Evolutionary conservation across 2,329 filamentous ascomycete species (phyloP).

Genomic region (Colletotrichum musae): DNA sequence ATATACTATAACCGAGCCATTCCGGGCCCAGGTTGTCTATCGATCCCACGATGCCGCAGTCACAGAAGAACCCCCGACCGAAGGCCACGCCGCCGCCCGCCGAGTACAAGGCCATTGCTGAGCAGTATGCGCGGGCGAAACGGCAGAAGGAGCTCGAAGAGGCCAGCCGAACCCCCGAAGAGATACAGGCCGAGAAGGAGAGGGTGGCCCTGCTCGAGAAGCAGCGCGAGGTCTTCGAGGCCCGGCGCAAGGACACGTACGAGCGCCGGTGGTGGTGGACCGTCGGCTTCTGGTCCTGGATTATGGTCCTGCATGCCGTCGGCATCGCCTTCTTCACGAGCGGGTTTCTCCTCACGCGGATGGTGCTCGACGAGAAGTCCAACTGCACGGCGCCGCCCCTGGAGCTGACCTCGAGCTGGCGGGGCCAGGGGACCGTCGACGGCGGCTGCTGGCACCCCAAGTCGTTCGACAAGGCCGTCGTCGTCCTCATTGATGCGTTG

Average conservation of each 20-base stretch:
- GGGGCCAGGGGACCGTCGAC: slow-evolving; percentile 60
- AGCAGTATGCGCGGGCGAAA: slow-evolving; percentile 69
- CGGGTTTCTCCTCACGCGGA: slow-evolving; percentile 91
- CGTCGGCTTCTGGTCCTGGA: slow-evolving; percentile 77
- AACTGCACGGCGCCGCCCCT: slow-evolving; percentile 79
- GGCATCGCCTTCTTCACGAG: slow-evolving; percentile 95
- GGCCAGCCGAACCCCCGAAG: slow-evolving; percentile 48
- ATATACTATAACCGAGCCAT: background rate
- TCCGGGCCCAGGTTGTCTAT: background rate
- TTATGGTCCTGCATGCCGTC: slow-evolving; percentile 81
- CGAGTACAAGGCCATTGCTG: slow-evolving; percentile 68
- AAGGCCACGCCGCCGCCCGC: slow-evolving; percentile 42
- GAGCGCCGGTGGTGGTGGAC: slow-evolving; percentile 71
- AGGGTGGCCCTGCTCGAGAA: slow-evolving; percentile 57
- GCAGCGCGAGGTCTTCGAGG: slow-evolving; percentile 63
- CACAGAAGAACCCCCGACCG: slow-evolving; percentile 33
- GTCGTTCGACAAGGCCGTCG: slow-evolving; percentile 90
- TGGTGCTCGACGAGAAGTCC: slow-evolving; percentile 84
- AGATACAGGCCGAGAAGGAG: slow-evolving; percentile 47
- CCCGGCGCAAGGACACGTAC: slow-evolving; percentile 63
- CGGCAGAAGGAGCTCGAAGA: slow-evolving; percentile 62
- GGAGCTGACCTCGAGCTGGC: slow-evolving; percentile 57
- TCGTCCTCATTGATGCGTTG: slow-evolving; percentile 92
- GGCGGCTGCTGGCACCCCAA: slow-evolving; percentile 96
- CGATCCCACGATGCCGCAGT: slow-evolving; percentile 35